Percentiles rank a stretch among this genome's conserved stretches.
Evolutionary conservation across 2,329 filamentous ascomycete species (phyloP).

Genomic region (Fusarium tupiense): DNA sequence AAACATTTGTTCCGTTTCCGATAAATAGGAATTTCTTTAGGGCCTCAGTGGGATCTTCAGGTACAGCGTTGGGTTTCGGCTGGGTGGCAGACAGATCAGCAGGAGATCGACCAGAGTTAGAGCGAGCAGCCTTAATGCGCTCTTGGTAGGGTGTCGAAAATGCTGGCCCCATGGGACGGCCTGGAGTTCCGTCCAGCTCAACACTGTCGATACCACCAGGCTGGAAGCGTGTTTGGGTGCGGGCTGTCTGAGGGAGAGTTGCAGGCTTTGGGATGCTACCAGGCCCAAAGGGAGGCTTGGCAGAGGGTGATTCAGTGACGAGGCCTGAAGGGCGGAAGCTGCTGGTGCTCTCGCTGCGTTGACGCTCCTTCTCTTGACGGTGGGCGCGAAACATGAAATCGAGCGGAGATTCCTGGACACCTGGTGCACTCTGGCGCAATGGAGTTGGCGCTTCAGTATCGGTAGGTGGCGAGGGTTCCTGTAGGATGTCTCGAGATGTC

Average conservation of each 20-base stretch:
- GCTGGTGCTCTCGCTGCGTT: slow-evolving; percentile 62
- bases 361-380: slow-evolving; percentile 76
- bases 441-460: slow-evolving; percentile 62
- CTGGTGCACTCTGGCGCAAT: slow-evolving; percentile 49
- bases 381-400: slow-evolving; percentile 93
- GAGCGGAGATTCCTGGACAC: slow-evolving; percentile 74
- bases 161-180: slow-evolving; percentile 67
- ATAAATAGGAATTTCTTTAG: slow-evolving; percentile 67
- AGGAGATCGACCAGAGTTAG: slow-evolving; percentile 42
- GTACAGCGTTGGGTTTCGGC: slow-evolving; percentile 15
- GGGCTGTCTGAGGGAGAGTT: slow-evolving; percentile 40
- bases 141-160: slow-evolving; percentile 75
- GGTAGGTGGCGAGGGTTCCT: slow-evolving; percentile 62
- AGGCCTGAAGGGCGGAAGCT: slow-evolving; percentile 52
- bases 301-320: slow-evolving; percentile 63
- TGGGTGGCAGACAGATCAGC: slow-evolving; percentile 17
- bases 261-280: slow-evolving; percentile 36
- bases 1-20: slow-evolving; percentile 43
- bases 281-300: slow-evolving; percentile 49
- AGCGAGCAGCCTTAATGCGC: slow-evolving; percentile 66
- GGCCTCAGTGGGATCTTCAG: slow-evolving; percentile 56
- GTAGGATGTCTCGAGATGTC: slow-evolving; percentile 49
- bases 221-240: slow-evolving; percentile 34
- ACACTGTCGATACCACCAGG: slow-evolving; percentile 42
- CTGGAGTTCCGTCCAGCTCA: slow-evolving; percentile 72